Percentiles rank a stretch among this genome's conserved stretches.
phyloP scores from a whole-genome alignment of 331 rosid species.

The Cydonia oblonga region DNA sequence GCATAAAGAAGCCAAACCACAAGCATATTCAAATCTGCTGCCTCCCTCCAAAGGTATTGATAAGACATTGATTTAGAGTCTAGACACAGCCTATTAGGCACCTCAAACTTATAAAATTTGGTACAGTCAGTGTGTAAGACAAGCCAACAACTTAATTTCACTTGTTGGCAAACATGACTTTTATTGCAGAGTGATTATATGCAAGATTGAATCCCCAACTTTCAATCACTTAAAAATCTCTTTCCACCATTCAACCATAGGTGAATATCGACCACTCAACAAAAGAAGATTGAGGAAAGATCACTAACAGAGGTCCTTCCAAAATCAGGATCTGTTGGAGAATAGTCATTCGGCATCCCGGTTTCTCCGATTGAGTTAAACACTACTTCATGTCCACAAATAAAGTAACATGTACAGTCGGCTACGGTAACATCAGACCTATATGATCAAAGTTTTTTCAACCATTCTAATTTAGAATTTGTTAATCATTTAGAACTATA shows the following conservation, averaged over 20 bases:
- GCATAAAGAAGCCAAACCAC: neutral
- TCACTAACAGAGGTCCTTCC: neutral
- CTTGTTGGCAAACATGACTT: neutral
- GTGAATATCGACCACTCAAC: neutral
- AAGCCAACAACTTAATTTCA: too few species aligned
- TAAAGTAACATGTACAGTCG: neutral
- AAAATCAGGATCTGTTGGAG: neutral
- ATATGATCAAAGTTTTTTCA: neutral
- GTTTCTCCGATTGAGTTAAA: neutral
- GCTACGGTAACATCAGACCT: neutral
- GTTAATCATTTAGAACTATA: neutral
- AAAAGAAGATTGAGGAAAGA: neutral
- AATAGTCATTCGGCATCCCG: neutral
- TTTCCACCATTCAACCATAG: neutral
- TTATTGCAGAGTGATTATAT: neutral
- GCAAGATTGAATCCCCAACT: neutral
- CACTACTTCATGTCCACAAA: neutral
- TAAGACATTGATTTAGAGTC: neutral
- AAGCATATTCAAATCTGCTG: neutral
- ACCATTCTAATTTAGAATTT: neutral
- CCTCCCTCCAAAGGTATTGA: neutral
- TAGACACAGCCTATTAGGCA: neutral
- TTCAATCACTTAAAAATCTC: neutral
- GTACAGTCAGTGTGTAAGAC: too few species aligned
- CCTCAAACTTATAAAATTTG: neutral